A percentile compares a stretch with the other conserved stretches of the same genome.
Conservation (phyloP, 176 grass and related monocot genomes). For the Oryza longistaminata region DNA sequence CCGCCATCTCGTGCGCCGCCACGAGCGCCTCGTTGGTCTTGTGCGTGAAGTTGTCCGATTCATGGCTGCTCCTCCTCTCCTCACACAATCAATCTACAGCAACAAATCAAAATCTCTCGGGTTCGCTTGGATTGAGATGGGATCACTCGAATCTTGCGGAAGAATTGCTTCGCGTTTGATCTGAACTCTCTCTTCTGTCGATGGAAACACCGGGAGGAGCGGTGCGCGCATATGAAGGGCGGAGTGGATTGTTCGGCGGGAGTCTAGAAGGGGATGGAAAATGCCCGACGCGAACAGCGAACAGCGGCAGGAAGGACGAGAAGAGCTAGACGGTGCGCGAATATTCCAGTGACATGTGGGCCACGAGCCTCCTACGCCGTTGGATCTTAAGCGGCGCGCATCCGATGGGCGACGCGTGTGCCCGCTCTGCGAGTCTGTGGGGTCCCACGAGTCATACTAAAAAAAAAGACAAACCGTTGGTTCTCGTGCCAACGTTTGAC, state of each 20-base stretch:
- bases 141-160: neutral
- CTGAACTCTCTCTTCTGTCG: neutral
- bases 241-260: constrained; percentile 31
- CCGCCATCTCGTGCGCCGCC: constrained; percentile 73
- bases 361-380: neutral
- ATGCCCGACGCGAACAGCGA: neutral
- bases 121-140: neutral
- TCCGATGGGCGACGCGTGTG: neutral
- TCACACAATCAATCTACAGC: neutral
- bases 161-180: neutral
- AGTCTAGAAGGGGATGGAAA: constrained; percentile 47
- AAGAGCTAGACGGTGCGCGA: constrained; percentile 43
- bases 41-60: constrained; percentile 96
- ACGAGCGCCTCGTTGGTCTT: constrained; percentile 93
- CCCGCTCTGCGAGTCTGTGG: neutral
- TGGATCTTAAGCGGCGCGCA: neutral
- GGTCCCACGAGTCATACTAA: neutral
- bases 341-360: constrained; percentile 23
- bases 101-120: constrained; percentile 3
- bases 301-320: neutral
- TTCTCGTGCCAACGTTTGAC: too few species aligned
- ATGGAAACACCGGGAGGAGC: neutral
- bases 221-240: constrained; percentile 4
- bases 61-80: constrained; percentile 43
- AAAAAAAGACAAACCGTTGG: too few species aligned